phyloP scores from a whole-genome alignment of 2,329 filamentous ascomycete species.

The Penicillium sp. region DNA sequence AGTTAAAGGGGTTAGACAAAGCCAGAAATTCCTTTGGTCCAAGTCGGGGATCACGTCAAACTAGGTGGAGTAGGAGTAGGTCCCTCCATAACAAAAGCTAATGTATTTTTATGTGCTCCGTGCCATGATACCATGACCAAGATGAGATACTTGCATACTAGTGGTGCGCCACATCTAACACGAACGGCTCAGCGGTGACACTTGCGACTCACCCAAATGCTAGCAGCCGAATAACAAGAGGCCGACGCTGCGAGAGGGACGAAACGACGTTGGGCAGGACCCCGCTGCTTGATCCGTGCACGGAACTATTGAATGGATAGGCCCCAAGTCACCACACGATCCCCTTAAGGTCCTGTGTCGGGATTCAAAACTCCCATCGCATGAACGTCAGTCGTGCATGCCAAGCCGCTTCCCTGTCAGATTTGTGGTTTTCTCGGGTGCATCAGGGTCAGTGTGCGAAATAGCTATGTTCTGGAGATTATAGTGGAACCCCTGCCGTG shows the following conservation, averaged over 20 bases:
- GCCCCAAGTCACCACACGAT: not conserved
- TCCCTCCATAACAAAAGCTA: not conserved
- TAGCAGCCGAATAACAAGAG: not conserved
- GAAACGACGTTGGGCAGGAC: conserved; percentile 1
- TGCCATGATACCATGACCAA: not conserved
- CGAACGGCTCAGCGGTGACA: conserved; percentile 3
- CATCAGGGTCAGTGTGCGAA: conserved; percentile 2
- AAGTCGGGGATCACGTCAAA: not conserved
- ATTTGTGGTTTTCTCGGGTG: not conserved
- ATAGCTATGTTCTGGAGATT: not conserved
- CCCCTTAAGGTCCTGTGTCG: not conserved
- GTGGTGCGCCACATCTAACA: conserved; percentile 1
- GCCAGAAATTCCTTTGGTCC: conserved; percentile 5
- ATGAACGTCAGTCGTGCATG: conserved; percentile 21
- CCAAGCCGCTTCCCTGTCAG: conserved; percentile 11
- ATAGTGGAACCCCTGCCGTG: conserved; percentile 7
- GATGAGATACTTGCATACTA: conserved; percentile 4
- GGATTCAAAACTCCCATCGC: not conserved
- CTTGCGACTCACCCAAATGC: conserved; percentile 5
- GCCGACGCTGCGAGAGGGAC: not conserved
- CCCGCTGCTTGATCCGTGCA: conserved; percentile 22
- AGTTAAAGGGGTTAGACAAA: not conserved
- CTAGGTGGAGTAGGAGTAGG: not conserved
- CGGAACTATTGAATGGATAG: conserved; percentile 21
- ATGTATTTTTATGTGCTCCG: not conserved